Evolutionary conservation across 192 early-diverging fungal species (phyloP).

Genomic region (Powellomyces hirtus): DNA sequence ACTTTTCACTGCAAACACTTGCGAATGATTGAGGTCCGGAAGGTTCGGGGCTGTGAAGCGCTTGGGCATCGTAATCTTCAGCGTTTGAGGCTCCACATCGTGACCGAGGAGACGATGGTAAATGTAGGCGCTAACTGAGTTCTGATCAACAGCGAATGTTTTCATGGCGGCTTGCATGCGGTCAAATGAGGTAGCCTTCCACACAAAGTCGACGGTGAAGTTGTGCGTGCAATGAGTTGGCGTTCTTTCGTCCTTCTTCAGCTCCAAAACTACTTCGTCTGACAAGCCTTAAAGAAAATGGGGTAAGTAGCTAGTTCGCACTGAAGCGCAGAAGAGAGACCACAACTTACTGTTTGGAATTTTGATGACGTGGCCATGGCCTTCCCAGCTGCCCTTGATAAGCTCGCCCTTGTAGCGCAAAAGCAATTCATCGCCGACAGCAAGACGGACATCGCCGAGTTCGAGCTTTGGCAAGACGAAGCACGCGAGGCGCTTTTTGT

Average conservation of each 20-base stretch:
- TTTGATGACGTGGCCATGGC: constrained; percentile 90
- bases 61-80: constrained; percentile 75
- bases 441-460: constrained; percentile 82
- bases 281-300: constrained; percentile 66
- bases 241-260: constrained; percentile 64
- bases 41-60: constrained; percentile 89
- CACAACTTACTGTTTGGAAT: constrained; percentile 81
- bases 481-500: constrained; percentile 87
- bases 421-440: constrained; percentile 91
- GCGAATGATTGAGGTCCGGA: constrained; percentile 95
- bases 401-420: constrained; percentile 85
- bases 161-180: constrained; percentile 95
- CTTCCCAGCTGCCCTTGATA: constrained; percentile 75
- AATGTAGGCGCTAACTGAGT: constrained; percentile 89
- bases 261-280: constrained; percentile 95
- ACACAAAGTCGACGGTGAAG: constrained; percentile 96
- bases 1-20: constrained; percentile 91
- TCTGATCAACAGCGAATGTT: constrained; percentile 94
- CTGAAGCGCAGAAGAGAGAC: background rate
- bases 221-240: constrained; percentile 82
- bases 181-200: constrained; percentile 97
- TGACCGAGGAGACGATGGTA: constrained; percentile 95
- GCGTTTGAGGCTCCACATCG: constrained; percentile 83
- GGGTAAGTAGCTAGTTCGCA: too few relatives aligned
- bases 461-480: constrained; percentile 93